phyloP scores from a whole-genome alignment of 768 basidiomycete species.

The Coprinopsis sp. region DNA sequence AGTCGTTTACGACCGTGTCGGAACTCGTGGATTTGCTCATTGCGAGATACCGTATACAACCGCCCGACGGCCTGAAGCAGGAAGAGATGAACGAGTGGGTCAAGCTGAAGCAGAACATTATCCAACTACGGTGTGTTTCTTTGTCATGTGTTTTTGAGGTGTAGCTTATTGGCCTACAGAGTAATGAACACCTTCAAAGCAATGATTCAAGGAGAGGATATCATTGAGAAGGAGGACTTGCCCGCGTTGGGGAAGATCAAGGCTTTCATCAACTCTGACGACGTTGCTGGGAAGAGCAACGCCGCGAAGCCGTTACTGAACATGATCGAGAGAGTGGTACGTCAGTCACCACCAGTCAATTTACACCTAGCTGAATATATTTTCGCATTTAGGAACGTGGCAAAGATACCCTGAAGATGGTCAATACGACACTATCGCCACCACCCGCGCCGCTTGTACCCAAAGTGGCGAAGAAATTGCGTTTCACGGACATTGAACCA shows the following conservation, averaged over 20 bases:
- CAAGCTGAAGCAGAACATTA: conserved; percentile 79
- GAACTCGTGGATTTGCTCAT: conserved; percentile 81
- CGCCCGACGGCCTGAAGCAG: conserved; percentile 61
- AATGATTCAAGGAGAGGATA: conserved; percentile 80
- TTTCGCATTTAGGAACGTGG: conserved; percentile 33
- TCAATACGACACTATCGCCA: conserved; percentile 47
- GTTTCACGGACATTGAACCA: conserved; percentile 81
- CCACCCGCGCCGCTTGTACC: conserved; percentile 78
- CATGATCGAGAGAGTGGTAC: conserved; percentile 75
- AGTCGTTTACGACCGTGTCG: conserved; percentile 83
- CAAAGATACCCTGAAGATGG: conserved; percentile 53
- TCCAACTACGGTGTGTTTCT: conserved; percentile 72
- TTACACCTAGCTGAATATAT: conserved; percentile 5
- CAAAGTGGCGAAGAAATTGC: conserved; percentile 65
- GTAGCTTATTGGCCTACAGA: conserved; percentile 30
- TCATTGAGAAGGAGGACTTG: conserved; percentile 83
- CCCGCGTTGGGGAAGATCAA: conserved; percentile 79
- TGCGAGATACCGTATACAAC: conserved; percentile 70
- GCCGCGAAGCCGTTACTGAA: conserved; percentile 73
- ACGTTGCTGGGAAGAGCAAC: conserved; percentile 55
- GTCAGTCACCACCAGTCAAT: conserved; percentile 24
- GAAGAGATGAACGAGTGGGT: conserved; percentile 75
- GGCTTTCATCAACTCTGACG: conserved; percentile 66
- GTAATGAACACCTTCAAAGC: conserved; percentile 89
- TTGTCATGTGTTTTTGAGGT: not conserved